phyloP scores from a whole-genome alignment of 176 grass and related monocot genomes.

The Urochloa ruziziensis region DNA sequence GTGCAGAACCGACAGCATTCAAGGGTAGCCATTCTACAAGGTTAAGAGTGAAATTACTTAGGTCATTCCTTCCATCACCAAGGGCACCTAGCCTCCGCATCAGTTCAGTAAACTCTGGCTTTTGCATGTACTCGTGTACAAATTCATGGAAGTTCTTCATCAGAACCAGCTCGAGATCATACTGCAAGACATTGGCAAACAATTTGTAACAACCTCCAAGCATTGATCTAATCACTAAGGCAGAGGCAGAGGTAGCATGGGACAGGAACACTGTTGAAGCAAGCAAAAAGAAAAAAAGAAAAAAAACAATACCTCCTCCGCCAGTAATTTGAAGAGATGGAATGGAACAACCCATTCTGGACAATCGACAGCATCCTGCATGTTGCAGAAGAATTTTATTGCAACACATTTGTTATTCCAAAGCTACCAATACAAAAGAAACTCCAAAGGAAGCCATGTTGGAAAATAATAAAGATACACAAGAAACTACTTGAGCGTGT shows the following conservation, averaged over 20 bases:
- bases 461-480: not conserved
- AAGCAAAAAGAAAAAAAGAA: no score
- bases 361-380: conserved; percentile 95
- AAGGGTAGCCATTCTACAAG: not conserved
- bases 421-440: not conserved
- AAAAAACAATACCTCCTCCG: conserved; percentile 87
- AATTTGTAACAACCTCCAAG: conserved; percentile 24
- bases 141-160: conserved; percentile 95
- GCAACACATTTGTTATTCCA: not conserved
- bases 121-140: conserved; percentile 80
- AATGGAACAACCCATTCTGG: conserved; percentile 98
- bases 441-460: not conserved
- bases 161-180: conserved; percentile 81
- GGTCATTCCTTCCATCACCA: conserved; percentile 70
- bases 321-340: conserved; percentile 84
- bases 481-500: not conserved
- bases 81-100: conserved; percentile 92
- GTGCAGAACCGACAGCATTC: not conserved
- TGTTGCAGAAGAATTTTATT: conserved; percentile 13
- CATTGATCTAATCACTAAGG: not conserved
- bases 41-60: conserved; percentile 49
- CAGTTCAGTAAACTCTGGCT: conserved; percentile 75
- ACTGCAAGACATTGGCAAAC: conserved; percentile 40
- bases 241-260: not conserved
- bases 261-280: not conserved